Percentiles rank a stretch among this genome's conserved stretches.
These are phyloP conservation scores for Beauveria rudraprayagi DNA, from an alignment of 2,329 filamentous ascomycete genomes.

Conservation along the genomic window DNA sequence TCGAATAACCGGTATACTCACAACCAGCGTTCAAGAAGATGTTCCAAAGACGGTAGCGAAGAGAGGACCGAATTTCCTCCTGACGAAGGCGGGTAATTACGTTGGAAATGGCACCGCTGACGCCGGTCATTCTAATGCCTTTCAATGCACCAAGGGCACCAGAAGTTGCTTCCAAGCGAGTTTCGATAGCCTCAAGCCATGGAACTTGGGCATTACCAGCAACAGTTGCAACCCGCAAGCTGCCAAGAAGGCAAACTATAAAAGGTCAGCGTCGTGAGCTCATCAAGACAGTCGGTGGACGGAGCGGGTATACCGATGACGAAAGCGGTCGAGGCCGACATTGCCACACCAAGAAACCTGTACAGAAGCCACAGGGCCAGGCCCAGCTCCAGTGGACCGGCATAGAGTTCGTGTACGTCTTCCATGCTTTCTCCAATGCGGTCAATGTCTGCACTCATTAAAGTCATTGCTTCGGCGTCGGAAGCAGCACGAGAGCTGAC, in stretches of 20 bases:
- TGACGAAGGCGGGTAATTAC: slow-evolving; percentile 28
- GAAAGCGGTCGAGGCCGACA: slow-evolving; percentile 17
- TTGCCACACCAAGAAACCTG: slow-evolving; percentile 17
- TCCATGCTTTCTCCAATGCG: slow-evolving; percentile 21
- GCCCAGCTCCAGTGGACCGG: slow-evolving; percentile 25
- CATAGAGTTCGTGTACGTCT: slow-evolving; percentile 27
- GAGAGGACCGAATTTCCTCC: slow-evolving; percentile 26
- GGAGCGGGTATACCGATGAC: slow-evolving; percentile 13
- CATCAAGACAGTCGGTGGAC: accelerated
- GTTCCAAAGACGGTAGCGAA: slow-evolving; percentile 18
- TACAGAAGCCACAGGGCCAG: slow-evolving; percentile 28
- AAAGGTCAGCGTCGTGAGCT: background rate
- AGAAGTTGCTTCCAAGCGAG: slow-evolving; percentile 18
- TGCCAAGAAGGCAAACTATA: slow-evolving; percentile 12
- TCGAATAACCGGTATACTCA: slow-evolving; percentile 1
- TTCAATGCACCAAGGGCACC: slow-evolving; percentile 26
- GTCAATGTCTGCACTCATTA: slow-evolving; percentile 38
- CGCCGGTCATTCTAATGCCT: slow-evolving; percentile 33
- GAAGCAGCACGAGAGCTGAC: slow-evolving; percentile 22
- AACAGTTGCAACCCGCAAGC: slow-evolving; percentile 16
- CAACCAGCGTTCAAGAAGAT: slow-evolving; percentile 14
- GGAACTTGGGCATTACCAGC: slow-evolving; percentile 17
- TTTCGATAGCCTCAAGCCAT: slow-evolving; percentile 21
- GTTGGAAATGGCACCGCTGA: slow-evolving; percentile 24
- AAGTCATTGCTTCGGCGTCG: slow-evolving; percentile 28